Percentiles rank a stretch among this genome's conserved stretches.
Conservation (phyloP, 1,284 basidiomycete genomes). For the Uromyces viciae-fabae region DNA sequence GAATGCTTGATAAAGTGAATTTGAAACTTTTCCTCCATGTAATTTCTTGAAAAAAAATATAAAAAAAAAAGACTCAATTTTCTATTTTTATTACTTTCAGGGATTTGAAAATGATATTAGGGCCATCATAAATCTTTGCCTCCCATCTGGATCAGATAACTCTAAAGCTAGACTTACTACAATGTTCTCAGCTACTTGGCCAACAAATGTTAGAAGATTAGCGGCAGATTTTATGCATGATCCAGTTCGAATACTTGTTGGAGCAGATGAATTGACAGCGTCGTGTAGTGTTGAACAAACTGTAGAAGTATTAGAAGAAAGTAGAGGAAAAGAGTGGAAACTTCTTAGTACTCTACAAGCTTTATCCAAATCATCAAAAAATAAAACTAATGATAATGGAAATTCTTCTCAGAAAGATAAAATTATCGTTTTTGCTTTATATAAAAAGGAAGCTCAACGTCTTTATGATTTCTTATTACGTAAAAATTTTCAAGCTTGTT, state of each 20-base stretch:
- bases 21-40: background rate
- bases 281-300: slow-evolving; percentile 77
- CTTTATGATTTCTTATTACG: slow-evolving; percentile 75
- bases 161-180: slow-evolving; percentile 54
- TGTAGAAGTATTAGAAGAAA: slow-evolving; percentile 85
- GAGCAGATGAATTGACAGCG: slow-evolving; percentile 88
- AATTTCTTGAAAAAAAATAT: background rate
- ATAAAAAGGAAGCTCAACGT: slow-evolving; percentile 93
- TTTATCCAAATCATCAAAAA: background rate
- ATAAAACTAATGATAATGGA: slow-evolving; percentile 48
- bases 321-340: slow-evolving; percentile 75
- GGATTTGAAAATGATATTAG: slow-evolving; percentile 99
- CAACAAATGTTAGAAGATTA: slow-evolving; percentile 87
- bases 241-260: slow-evolving; percentile 87
- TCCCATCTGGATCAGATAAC: slow-evolving; percentile 57
- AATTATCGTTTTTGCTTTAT: slow-evolving; percentile 82
- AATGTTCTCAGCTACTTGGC: slow-evolving; percentile 91
- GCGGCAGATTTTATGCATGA: slow-evolving; percentile 82
- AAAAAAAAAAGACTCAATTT: too few relatives aligned
- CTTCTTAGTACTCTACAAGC: background rate
- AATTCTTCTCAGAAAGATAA: slow-evolving; percentile 61
- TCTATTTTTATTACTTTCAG: slow-evolving; percentile 51
- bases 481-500: slow-evolving; percentile 75
- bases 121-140: slow-evolving; percentile 73
- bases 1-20: slow-evolving; percentile 80